Evolutionary conservation across 345 rosid species (phyloP), one percentile per base, ranked within the genome.

Genomic region (Corymbia maculata): DNA sequence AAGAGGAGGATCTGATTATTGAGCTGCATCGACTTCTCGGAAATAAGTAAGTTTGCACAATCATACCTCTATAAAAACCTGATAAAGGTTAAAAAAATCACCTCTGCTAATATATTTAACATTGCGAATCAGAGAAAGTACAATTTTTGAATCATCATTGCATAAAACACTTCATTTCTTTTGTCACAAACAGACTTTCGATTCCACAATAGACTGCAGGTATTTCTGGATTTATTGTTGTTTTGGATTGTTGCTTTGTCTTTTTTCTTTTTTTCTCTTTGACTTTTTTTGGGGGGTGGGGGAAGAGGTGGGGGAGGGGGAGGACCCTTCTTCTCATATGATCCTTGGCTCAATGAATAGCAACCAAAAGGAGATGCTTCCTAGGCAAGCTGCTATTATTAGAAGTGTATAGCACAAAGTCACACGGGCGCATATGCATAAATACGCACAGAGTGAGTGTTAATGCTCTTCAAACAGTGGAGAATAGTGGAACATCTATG

Each of bases 1-100:
- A 79, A 45, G 90, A 89, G 86, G 90, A 89, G 51, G 86, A 89
- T 24, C 15, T 79, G 70, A 59, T 86, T 15, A 42, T 89, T 24
- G 30, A 79, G 21, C 24, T 45, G 85, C 90, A 89, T 6, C 26
- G 26, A 45, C n/a, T 36, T 50, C 86, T 79, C 7, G 90, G 90
- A 79, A 89, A 86, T 10, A 79, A 66, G 90, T 89, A 57, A 86
- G 45, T 85, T 85, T 85, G 24, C 44, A 52, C 86, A 32, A 49
- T 85, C 86, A 51, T 32, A n/a, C 64, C 59, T 36, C 87, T 3
- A 7, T 52, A 15, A 84, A 6, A 51, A 55, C 2, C 61, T 85
- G 66, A 70, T 52, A 44, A n/a, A 42, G 1, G 52, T 15, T 51
- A 30, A 32, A n/a, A 19, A n/a, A 17, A 36, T 52, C 47, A 70